Base-by-base conservation (phyloP, 352 stramenopile species). In the Peronospora belbahrii region DNA sequence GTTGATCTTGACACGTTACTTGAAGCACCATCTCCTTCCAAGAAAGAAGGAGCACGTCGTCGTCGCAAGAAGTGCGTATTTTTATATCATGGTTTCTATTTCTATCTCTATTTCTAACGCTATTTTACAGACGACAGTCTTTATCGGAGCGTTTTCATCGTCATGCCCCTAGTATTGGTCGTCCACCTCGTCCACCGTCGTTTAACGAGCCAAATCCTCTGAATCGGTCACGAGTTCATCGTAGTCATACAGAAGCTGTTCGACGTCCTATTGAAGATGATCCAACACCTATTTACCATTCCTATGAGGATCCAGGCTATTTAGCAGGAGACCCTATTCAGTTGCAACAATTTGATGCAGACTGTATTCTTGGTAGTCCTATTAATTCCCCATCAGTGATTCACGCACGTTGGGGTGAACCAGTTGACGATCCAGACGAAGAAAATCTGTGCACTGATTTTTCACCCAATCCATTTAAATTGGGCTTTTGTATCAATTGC, bases 401-500 rank as follows among this genome's bases (percentile, higher is more conserved):
- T 39, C 79, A 94, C 53, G 82, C 82, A 18, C 82, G 82, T 6
- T 94, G 82, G 82, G 82, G 82, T 3, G 82, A 94, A 38, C 74
- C 76, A 0, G 76, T 83, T 31, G 78, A 89, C 44, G 82, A 89
- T 42, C 79, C 79, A 4, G 82, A 94, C 42, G 77, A 94, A 57
- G 76, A 86, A 38, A 77, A 71, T 25, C 52, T 89, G 42, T 94
- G 82, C 42, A 76, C 65, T 1, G 82, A 94, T n/a, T 94, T 83
- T 48, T 30, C 63, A 15, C 72, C 79, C 0, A 94, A 94, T 44
- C 77, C 81, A 22, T 94, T 94, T 53, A 88, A 88, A 53, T 54
- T 90, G 15, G 82, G 82, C 4, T 94, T 91, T 50, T 94, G 82
- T 56, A 78, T 94, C 49, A 94, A 94, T 60, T 94, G 82, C 60